Base-by-base conservation (phyloP, 2,329 filamentous ascomycete genomes). In the Cordyceps javanica region DNA sequence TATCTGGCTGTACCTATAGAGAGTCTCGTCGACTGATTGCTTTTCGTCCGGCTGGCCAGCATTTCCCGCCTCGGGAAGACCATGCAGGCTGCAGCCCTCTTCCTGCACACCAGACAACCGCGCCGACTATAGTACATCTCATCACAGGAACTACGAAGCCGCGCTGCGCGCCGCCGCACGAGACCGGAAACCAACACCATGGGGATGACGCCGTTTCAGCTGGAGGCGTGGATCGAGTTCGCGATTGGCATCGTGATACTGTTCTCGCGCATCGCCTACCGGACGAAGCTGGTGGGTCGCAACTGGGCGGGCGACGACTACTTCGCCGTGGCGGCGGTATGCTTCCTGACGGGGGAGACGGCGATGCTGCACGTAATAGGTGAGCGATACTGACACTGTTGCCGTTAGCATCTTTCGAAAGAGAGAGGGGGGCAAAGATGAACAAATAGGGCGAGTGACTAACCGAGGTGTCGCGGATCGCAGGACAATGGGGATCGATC, bases 181-280 rank as follows among this genome's bases (percentile, higher is more conserved):
- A n/a, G 7, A n/a, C 10, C n/a, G n/a, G n/a, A n/a, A n/a, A n/a
- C 5, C 36, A 38, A 11, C 46, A 21, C 28, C 41, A 68, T 66
- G 64, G 41, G 61, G 11, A 66, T 68, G n/a, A 74, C 72, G 5
- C 73, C 74, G 3, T 77, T 77, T 57, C 71, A 74, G 58, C 68
- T 63, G 2, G 75, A 77, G 61, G 73, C 73, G 9, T 77, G 75
- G 75, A 66, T 66, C 16, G 75, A 77, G 56, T 77, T 75, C 49
- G 70, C 66, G 1, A 63, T 77, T 28, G 75, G 75, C 2, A 60
- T 70, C 2, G 1, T 69, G 8, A 61, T 77, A 3, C 60, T 77
- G 3, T 60, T 75, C 2, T 58, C 73, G 5, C 72, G 75, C 14
- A 72, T 73, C 58, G 71, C 70, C 59, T 69, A 73, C 2, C 64